These are phyloP conservation scores for Tolypocladium tundrense DNA, from an alignment of 2,329 filamentous ascomycete genomes.

Conservation along the genomic window DNA sequence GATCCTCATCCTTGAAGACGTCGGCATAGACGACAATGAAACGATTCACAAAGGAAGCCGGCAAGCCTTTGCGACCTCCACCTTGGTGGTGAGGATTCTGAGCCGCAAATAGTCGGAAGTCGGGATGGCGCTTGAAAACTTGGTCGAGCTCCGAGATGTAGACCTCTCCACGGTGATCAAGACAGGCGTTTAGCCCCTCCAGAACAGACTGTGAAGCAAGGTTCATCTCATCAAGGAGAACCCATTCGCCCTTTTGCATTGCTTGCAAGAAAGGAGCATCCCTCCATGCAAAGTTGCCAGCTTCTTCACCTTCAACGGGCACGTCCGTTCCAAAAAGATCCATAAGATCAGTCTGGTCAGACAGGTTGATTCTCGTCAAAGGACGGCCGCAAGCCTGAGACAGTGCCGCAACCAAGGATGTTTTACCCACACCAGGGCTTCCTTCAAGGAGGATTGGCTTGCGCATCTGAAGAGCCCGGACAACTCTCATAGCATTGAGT, in stretches of 20 bases:
- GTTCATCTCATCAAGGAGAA: conserved; percentile 97
- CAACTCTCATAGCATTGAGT: conserved; percentile 80
- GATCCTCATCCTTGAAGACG: conserved; percentile 69
- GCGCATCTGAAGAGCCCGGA: conserved; percentile 75
- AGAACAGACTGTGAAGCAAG: conserved; percentile 92
- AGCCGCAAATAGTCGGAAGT: conserved; percentile 92
- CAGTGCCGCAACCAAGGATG: conserved; percentile 78
- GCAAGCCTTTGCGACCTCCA: conserved; percentile 86
- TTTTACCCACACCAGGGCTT: conserved; percentile 97
- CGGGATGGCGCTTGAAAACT: conserved; percentile 77
- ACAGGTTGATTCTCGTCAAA: conserved; percentile 89
- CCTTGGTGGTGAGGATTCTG: conserved; percentile 98
- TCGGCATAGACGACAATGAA: conserved; percentile 98
- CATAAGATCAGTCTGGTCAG: conserved; percentile 95
- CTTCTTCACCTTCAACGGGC: conserved; percentile 82
- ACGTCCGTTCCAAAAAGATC: conserved; percentile 96
- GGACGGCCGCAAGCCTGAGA: conserved; percentile 70
- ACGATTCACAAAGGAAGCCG: conserved; percentile 92
- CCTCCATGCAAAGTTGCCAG: conserved; percentile 88
- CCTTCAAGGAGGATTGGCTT: conserved; percentile 94
- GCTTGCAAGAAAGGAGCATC: conserved; percentile 92
- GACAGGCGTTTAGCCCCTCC: conserved; percentile 89
- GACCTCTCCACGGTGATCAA: conserved; percentile 91
- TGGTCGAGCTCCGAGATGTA: conserved; percentile 94
- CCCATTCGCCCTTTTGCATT: conserved; percentile 96